Evolutionary conservation across 495 filamentous ascomycete genomes (phyloP).

Genomic region (Tuber indicum): DNA sequence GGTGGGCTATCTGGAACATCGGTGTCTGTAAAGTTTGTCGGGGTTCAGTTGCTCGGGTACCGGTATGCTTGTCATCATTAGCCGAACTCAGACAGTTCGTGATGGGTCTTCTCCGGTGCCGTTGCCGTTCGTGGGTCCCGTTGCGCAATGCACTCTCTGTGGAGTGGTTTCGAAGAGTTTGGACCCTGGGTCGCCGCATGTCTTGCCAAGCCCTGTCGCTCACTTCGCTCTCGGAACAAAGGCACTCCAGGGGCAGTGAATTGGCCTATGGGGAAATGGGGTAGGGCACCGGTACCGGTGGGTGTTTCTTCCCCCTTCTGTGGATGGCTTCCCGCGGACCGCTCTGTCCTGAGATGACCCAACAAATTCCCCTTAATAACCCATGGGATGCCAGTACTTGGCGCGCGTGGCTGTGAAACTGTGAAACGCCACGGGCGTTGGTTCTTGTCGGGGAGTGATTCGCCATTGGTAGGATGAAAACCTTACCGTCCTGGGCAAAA

Average conservation of each 20-base stretch:
- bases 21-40: background rate
- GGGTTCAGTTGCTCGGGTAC: background rate
- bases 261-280: background rate
- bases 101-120: background rate
- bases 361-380: background rate
- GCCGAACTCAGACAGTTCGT: background rate
- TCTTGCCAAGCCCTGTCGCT: background rate
- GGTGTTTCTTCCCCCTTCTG: background rate
- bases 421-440: background rate
- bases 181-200: background rate
- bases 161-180: background rate
- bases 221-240: background rate
- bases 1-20: background rate
- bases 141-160: background rate
- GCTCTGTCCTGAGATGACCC: background rate
- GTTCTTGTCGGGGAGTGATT: background rate
- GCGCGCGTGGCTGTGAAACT: background rate
- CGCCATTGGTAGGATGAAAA: background rate
- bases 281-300: background rate
- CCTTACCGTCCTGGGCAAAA: background rate
- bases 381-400: background rate
- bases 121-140: background rate
- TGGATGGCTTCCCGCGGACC: background rate
- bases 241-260: background rate
- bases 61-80: background rate